Percentiles rank a stretch among this genome's conserved stretches.
Evolutionary conservation across 2,329 filamentous ascomycete species (phyloP).

Genomic region (Ceratocystis albifundus): DNA sequence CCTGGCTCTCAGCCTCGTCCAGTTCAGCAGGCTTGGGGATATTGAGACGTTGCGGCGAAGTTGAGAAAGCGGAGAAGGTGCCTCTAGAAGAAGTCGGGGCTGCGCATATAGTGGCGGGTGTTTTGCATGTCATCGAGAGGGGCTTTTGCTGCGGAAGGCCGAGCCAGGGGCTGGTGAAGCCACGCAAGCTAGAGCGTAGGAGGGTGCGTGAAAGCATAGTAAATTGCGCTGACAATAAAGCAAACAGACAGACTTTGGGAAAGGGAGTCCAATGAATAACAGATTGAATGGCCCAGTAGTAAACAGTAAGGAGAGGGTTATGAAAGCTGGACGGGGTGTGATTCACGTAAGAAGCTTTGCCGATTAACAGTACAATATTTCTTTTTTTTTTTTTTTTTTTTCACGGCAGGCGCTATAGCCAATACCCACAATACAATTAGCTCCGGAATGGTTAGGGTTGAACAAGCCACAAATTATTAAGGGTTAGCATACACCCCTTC

Average conservation of each 20-base stretch:
- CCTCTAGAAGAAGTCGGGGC: slow-evolving; percentile 16
- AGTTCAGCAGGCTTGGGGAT: slow-evolving; percentile 41
- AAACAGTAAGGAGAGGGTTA: neutral
- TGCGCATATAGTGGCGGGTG: slow-evolving; percentile 16
- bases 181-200: neutral
- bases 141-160: neutral
- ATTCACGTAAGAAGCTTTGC: no score
- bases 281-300: neutral
- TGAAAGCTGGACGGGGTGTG: neutral
- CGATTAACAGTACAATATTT: no score
- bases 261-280: no score
- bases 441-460: no score
- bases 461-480: no score
- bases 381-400: no score
- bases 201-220: slow-evolving; percentile 1
- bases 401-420: no score
- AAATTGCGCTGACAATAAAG: neutral
- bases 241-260: neutral
- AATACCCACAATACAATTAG: no score
- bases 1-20: slow-evolving; percentile 44
- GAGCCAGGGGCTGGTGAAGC: neutral
- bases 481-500: no score
- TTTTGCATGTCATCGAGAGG: neutral
- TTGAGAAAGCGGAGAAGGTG: slow-evolving; percentile 25
- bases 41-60: slow-evolving; percentile 27